Evolutionary conservation across 345 rosid genomes (phyloP).

Genomic region (Ceriops zippeliana): DNA sequence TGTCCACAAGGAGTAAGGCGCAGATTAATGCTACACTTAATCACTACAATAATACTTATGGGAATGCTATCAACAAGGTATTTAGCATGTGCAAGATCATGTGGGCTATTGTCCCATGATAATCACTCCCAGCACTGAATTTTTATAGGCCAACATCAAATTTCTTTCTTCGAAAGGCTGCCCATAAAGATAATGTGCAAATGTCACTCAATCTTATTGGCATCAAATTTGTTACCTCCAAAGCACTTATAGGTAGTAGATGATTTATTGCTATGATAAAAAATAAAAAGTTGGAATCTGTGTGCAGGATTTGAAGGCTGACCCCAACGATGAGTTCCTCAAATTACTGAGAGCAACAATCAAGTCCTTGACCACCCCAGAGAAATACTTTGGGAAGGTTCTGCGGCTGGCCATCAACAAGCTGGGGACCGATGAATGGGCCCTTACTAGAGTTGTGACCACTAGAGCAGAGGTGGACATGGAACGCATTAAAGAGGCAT

Average conservation of each 20-base stretch:
- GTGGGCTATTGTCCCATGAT: neutral
- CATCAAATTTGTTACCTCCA: neutral
- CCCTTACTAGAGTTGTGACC: slow-evolving; percentile 66
- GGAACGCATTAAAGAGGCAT: slow-evolving; percentile 77
- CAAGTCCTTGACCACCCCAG: slow-evolving; percentile 80
- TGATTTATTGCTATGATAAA: neutral
- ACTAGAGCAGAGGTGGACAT: slow-evolving; percentile 84
- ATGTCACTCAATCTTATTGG: neutral
- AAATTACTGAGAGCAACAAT: slow-evolving; percentile 61
- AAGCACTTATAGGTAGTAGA: neutral
- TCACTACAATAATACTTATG: slow-evolving; percentile 65
- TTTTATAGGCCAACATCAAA: too few species aligned
- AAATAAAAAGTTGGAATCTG: neutral
- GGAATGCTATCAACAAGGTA: slow-evolving; percentile 78
- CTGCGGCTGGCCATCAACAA: slow-evolving; percentile 67
- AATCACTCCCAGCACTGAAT: neutral
- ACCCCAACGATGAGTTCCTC: slow-evolving; percentile 61
- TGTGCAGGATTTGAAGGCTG: slow-evolving; percentile 65
- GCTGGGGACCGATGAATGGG: slow-evolving; percentile 85
- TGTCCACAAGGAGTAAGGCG: slow-evolving; percentile 80
- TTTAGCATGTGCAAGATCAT: neutral
- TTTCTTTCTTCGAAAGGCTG: too few species aligned
- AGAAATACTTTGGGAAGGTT: slow-evolving; percentile 80
- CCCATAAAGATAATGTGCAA: too few species aligned
- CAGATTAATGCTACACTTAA: slow-evolving; percentile 73